These are phyloP conservation scores for Pleurotus platypus DNA, from an alignment of 768 basidiomycete species.

Conservation along the genomic window DNA sequence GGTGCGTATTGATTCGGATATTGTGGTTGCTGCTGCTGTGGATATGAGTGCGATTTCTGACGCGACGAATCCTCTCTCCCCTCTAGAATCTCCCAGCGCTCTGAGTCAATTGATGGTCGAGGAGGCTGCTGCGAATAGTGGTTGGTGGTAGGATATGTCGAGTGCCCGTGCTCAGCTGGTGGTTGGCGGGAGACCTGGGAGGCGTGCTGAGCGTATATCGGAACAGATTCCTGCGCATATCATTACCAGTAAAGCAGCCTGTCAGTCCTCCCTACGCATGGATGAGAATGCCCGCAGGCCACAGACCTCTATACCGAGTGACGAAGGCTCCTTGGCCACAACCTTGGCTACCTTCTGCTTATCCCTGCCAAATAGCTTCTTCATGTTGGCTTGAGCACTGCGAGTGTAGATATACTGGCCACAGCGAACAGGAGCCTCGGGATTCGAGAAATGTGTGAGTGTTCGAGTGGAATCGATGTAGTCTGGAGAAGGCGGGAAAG, in stretches of 20 bases:
- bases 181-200: not conserved
- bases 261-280: not conserved
- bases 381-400: not conserved
- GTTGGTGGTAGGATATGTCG: not conserved
- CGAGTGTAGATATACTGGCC: not conserved
- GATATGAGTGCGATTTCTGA: conserved; percentile 19
- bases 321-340: conserved; percentile 5
- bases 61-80: conserved; percentile 10
- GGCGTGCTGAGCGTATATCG: conserved; percentile 6
- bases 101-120: conserved; percentile 12
- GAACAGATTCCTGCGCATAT: not conserved
- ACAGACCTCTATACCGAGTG: conserved; percentile 9
- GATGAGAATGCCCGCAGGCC: not conserved
- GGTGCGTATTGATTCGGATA: conserved; percentile 15
- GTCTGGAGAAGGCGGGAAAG: not conserved
- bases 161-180: conserved; percentile 2
- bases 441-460: too few species aligned
- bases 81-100: conserved; percentile 12
- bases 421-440: not conserved
- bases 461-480: conserved; percentile 1
- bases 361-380: conserved; percentile 12
- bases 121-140: not conserved
- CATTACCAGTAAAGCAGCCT: not conserved
- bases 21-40: conserved; percentile 21
- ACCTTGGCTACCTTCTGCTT: conserved; percentile 10